A percentile compares a stretch with the other conserved stretches of the same genome.
Evolutionary conservation across 495 filamentous ascomycete genomes (phyloP).

Genomic region (Xylaria scruposa): DNA sequence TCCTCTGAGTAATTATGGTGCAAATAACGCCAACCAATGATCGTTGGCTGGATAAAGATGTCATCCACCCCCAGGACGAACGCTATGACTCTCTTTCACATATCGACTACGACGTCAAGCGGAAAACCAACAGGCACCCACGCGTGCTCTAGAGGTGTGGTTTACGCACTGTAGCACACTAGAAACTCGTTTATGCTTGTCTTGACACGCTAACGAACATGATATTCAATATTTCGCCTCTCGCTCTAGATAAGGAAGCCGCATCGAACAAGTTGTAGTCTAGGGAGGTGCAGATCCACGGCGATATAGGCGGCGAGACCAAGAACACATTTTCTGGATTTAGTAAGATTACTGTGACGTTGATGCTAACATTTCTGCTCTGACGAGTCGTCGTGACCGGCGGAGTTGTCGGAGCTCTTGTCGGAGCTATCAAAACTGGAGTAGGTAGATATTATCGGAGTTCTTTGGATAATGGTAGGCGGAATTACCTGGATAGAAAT

Average conservation of each 20-base stretch:
- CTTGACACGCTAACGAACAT: background rate
- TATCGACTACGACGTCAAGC: background rate
- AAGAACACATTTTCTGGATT: background rate
- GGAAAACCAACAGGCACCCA: background rate
- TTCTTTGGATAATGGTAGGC: background rate
- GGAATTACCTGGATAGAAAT: background rate
- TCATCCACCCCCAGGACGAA: background rate
- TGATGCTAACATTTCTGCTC: background rate
- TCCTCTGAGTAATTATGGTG: background rate
- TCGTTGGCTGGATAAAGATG: background rate
- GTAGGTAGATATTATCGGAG: background rate
- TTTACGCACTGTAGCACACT: background rate
- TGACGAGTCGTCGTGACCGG: background rate
- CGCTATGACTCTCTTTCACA: background rate
- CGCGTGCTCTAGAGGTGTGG: background rate
- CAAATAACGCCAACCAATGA: background rate
- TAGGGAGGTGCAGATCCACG: background rate
- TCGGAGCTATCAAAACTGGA: background rate
- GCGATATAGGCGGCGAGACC: background rate
- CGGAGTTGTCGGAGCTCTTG: background rate
- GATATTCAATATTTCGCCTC: background rate
- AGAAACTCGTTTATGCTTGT: background rate
- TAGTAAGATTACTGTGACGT: background rate
- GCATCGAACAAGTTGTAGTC: background rate
- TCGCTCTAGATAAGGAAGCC: background rate